Base-by-base conservation (phyloP, 164 flowering plant genomes). In the Stephania yunnanensis region DNA sequence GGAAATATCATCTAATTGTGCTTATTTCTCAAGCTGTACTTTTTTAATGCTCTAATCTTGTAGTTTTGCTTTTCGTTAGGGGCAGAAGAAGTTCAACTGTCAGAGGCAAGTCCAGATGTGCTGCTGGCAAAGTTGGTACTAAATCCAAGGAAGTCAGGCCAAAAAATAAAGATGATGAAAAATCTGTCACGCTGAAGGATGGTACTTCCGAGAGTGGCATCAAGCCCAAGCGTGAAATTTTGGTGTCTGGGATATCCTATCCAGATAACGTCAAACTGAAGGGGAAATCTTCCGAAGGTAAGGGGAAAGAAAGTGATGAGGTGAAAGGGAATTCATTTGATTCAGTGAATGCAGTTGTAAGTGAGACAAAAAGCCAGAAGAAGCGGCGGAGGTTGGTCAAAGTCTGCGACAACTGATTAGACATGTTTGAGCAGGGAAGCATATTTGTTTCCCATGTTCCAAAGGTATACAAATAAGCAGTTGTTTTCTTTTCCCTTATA, bases 91-190 rank as follows among this genome's bases (percentile, higher is more conserved):
- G 76, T 80, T 85, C 89, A 10, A 81, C 91, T 53, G 80, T 4
- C 20, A 58, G 1, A 58, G 64, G 86, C 78, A 93, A 90, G 81
- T 74, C 86, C 30, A 90, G 82, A 76, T 81, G 73, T 77, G 73
- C 82, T 77, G 73, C 82, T 15, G 73, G 61, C 9, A 50, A 46
- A 19, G 58, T 19, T 52, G 58, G 78, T 25, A 73, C 80, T 36
- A 89, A 82, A 78, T 77, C 87, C 61, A 85, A 81, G 80, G 83
- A 82, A 25, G 79, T 45, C 63, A 73, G 69, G 4, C 68, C 75
- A 36, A 36, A 36, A 36, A 36, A 36, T 36, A 36, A 36, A 36
- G 42, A 36, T 36, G 42, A 36, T 15, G 80, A 82, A 70, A 42
- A 48, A 19, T 7, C 66, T 31, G 30, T 55, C 45, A 29, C 36